Percentiles rank a stretch among this genome's conserved stretches.
These are phyloP conservation scores for Infundibulicybe gibba DNA, from an alignment of 768 basidiomycete species.

Conservation along the genomic window DNA sequence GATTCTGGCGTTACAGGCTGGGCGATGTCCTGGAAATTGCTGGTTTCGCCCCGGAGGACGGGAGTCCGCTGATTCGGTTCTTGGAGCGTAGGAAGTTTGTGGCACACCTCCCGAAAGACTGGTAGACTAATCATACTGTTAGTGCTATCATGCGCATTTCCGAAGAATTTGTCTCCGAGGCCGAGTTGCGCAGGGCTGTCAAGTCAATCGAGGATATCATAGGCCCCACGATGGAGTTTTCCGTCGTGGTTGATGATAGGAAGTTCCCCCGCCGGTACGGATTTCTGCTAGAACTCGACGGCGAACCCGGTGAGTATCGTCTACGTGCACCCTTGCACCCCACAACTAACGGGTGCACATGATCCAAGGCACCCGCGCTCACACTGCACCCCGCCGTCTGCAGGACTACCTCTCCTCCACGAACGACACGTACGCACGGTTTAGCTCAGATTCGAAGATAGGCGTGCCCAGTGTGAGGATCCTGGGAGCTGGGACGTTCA, in stretches of 20 bases:
- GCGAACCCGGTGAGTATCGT: no score
- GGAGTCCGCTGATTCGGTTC: conserved; percentile 5
- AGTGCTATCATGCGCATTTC: conserved; percentile 8
- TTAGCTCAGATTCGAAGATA: conserved; percentile 2
- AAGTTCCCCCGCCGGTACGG: conserved; percentile 6
- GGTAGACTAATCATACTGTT: neutral
- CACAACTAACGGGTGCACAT: conserved; percentile 2
- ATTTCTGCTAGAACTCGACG: no score
- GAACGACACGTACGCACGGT: no score
- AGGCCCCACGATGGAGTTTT: conserved; percentile 8
- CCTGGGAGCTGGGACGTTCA: conserved; percentile 9
- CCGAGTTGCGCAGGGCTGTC: no score
- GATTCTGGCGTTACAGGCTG: conserved; percentile 8
- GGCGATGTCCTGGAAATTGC: no score
- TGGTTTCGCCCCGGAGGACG: conserved; percentile 4
- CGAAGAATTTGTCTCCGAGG: no score
- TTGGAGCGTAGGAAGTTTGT: conserved; percentile 6
- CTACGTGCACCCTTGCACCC: conserved; percentile 6
- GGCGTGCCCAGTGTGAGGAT: conserved; percentile 7
- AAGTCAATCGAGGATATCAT: conserved; percentile 3
- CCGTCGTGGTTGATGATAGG: no score
- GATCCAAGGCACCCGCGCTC: neutral
- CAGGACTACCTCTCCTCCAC: conserved; percentile 3
- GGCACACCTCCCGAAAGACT: neutral
- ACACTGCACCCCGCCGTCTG: neutral